Evolutionary conservation across 768 basidiomycete species (phyloP).

Genomic region (Krasilnikovozyma curviuscula): DNA sequence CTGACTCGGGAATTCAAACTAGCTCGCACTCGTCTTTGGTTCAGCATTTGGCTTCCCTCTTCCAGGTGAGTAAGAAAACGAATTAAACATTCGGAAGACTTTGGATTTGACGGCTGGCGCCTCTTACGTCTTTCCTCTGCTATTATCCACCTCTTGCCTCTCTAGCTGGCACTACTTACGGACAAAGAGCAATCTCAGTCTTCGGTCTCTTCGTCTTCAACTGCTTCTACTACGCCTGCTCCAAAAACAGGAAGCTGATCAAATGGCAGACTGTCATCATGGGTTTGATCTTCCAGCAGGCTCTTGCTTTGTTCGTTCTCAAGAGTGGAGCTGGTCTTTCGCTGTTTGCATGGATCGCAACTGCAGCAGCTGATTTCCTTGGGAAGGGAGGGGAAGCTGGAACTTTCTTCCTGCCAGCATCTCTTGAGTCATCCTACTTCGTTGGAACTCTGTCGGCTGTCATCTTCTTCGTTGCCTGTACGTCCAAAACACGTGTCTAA

Average conservation of each 20-base stretch:
- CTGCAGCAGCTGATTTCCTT: slow-evolving; percentile 67
- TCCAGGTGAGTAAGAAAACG: slow-evolving; percentile 1
- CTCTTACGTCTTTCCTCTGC: too few relatives aligned
- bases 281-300: slow-evolving; percentile 68
- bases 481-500: slow-evolving; percentile 45
- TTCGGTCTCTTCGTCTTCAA: slow-evolving; percentile 66
- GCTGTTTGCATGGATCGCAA: slow-evolving; percentile 51
- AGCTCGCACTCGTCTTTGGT: slow-evolving; percentile 56
- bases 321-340: slow-evolving; percentile 64
- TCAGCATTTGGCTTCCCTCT: slow-evolving; percentile 64
- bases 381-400: slow-evolving; percentile 47
- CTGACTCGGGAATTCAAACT: too few relatives aligned
- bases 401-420: slow-evolving; percentile 51
- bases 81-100: too few relatives aligned
- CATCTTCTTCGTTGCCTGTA: slow-evolving; percentile 89
- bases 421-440: slow-evolving; percentile 8
- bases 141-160: slow-evolving; percentile 19
- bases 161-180: slow-evolving; percentile 48
- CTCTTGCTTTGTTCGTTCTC: slow-evolving; percentile 70
- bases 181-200: slow-evolving; percentile 62
- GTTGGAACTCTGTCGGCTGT: slow-evolving; percentile 41
- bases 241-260: slow-evolving; percentile 41
- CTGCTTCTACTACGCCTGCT: slow-evolving; percentile 48
- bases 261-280: slow-evolving; percentile 80
- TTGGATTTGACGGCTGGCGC: too few relatives aligned